Evolutionary conservation across 305 asterid genomes (phyloP).

Genomic region (Rubia tinctorum): DNA sequence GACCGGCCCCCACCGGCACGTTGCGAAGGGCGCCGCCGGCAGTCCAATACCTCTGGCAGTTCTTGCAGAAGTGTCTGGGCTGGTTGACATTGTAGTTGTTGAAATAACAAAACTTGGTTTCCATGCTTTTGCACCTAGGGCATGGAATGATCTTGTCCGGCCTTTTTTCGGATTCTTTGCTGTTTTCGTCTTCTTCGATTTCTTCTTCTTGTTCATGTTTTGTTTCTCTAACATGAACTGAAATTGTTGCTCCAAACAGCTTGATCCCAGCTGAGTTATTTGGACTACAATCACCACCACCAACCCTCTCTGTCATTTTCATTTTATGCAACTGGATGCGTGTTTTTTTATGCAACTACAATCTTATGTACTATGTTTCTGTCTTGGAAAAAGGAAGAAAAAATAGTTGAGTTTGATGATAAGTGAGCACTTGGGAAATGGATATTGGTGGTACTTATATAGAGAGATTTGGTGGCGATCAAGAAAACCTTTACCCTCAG

Average conservation of each 20-base stretch:
- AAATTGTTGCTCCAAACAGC: slow-evolving; percentile 75
- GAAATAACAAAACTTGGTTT: slow-evolving; percentile 85
- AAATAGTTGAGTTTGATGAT: slow-evolving; percentile 30
- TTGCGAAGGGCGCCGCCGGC: slow-evolving; percentile 92
- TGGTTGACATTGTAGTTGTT: slow-evolving; percentile 93
- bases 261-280: slow-evolving; percentile 53
- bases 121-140: slow-evolving; percentile 89
- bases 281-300: slow-evolving; percentile 32
- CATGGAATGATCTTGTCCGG: slow-evolving; percentile 77
- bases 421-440: slow-evolving; percentile 20
- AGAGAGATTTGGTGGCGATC: slow-evolving; percentile 12
- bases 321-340: slow-evolving; percentile 10
- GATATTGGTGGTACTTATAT: slow-evolving; percentile 18
- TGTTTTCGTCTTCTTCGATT: slow-evolving; percentile 9
- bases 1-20: slow-evolving; percentile 89
- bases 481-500: slow-evolving; percentile 25
- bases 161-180: slow-evolving; percentile 35
- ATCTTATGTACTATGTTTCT: neutral
- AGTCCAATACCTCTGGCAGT: slow-evolving; percentile 93
- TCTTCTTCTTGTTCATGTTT: slow-evolving; percentile 13
- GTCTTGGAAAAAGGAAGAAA: neutral
- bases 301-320: slow-evolving; percentile 52
- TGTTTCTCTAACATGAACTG: slow-evolving; percentile 28
- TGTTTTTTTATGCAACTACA: neutral
- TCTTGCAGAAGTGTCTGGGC: slow-evolving; percentile 85